Conservation (phyloP, 164 flowering plant species). For the Umbilicus rupestris region DNA sequence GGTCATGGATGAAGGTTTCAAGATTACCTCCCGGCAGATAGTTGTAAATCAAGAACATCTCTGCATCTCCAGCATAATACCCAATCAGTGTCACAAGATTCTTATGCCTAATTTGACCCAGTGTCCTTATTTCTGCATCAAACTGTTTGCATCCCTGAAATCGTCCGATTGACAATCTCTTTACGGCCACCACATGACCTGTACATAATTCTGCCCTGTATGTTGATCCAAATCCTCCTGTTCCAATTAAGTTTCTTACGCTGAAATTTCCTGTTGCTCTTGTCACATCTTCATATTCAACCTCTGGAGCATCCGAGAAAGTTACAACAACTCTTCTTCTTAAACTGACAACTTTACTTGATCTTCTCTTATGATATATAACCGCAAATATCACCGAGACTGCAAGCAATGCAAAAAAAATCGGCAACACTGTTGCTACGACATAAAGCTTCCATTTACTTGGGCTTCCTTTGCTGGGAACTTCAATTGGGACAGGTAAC, state of each 20-base stretch:
- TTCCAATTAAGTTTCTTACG: conserved; percentile 49
- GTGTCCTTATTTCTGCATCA: conserved; percentile 66
- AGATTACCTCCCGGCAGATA: conserved; percentile 77
- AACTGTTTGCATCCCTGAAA: conserved; percentile 70
- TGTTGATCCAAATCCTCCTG: conserved; percentile 78
- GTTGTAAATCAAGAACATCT: conserved; percentile 65
- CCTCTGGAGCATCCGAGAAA: conserved; percentile 45
- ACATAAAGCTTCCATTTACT: conserved; percentile 22
- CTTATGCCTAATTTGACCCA: conserved; percentile 60
- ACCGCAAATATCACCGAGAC: conserved; percentile 22
- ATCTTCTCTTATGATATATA: conserved; percentile 27
- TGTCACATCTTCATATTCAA: conserved; percentile 54
- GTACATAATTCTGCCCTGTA: conserved; percentile 63
- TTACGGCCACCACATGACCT: conserved; percentile 60
- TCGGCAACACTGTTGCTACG: conserved; percentile 28
- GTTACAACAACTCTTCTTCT: conserved; percentile 44
- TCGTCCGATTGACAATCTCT: conserved; percentile 62
- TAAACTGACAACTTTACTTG: conserved; percentile 23
- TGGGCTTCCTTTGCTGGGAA: conserved; percentile 12
- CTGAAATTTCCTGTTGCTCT: conserved; percentile 66
- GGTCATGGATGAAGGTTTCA: conserved; percentile 56
- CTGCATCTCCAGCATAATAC: conserved; percentile 47
- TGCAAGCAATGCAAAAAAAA: conserved; percentile 25
- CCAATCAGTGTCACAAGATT: conserved; percentile 75
- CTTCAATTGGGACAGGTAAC: conserved; percentile 25